Evolutionary conservation across 2,329 filamentous ascomycete species (phyloP), one percentile per base, ranked within the genome.

Genomic region (Alternaria infectoria): DNA sequence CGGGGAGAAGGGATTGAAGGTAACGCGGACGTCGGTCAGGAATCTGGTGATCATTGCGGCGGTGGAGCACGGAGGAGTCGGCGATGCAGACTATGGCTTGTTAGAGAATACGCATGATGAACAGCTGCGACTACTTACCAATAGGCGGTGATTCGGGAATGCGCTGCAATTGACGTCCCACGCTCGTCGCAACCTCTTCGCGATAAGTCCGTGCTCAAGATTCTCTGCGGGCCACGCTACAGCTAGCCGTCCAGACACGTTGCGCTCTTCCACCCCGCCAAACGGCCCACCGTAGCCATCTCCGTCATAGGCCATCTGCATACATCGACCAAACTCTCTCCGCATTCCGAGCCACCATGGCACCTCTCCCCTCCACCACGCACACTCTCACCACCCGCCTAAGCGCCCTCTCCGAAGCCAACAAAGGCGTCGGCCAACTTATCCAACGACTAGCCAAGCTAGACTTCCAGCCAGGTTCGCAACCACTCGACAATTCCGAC

Each of bases 1-100:
- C 23, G 87, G 82, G 26, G 89, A 91, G 87, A 98, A 98, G 43
- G 96, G 95, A 82, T 97, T 97, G 89, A 98, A 97, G 79, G 89
- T 89, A 69, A 93, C 91, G 74, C 87, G 89, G 74, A 98, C 89
- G 79, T 93, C 89, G 79, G 93, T 95, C 80, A 96, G 88, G 84
- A 93, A 96, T 78, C 90, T 89, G 63, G 92, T 95, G 65, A 96
- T 92, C 93, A 96, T 96, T 74, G 76, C 79, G 78, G 74, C 45
- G 65, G 25, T 9, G 54, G 40, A 7, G 44, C 26, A 23, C 54
- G 25, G 30, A 49, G 32, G n/a, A 23, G n/a, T 0, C 3, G 30
- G 17, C 32, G 19, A 36, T 36, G 30, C 30, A 40, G 13, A 32
- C 10, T 15, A 15, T 6, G 10, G 5, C 8, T 15, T 9, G 6